phyloP scores from a whole-genome alignment of 768 basidiomycete species.

The Rhizopogon rudus region DNA sequence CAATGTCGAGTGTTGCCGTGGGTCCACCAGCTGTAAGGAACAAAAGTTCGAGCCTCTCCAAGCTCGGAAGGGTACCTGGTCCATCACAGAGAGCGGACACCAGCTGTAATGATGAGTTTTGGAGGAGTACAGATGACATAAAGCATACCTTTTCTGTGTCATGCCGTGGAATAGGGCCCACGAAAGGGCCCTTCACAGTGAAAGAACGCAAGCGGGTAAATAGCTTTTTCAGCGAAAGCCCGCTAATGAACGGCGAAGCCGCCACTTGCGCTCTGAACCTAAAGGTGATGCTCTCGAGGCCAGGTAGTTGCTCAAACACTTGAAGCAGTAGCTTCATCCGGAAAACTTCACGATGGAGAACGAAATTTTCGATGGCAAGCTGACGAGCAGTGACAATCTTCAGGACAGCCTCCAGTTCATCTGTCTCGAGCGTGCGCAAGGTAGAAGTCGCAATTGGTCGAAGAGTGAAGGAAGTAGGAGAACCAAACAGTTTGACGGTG shows the following conservation, averaged over 20 bases:
- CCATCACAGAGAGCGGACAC: background rate
- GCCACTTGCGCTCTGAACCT: accelerated
- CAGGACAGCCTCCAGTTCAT: background rate
- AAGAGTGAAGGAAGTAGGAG: background rate
- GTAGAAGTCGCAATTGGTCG: background rate
- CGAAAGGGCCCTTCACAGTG: background rate
- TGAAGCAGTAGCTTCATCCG: background rate
- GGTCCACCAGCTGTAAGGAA: background rate
- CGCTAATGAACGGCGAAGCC: background rate
- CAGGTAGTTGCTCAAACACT: background rate
- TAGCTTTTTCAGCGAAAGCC: background rate
- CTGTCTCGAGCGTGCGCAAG: background rate
- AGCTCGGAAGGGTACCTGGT: background rate
- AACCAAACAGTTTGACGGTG: background rate
- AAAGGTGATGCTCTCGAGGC: background rate
- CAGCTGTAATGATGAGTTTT: background rate
- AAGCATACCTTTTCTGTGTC: background rate
- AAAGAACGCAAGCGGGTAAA: background rate
- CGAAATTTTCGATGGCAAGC: background rate
- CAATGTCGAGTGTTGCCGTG: background rate
- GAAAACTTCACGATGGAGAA: background rate
- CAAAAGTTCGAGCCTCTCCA: background rate
- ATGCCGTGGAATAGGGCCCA: background rate
- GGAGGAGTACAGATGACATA: background rate
- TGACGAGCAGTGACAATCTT: background rate